Conservation (phyloP, 2,329 filamentous ascomycete species). For the Ophiostoma quercus region DNA sequence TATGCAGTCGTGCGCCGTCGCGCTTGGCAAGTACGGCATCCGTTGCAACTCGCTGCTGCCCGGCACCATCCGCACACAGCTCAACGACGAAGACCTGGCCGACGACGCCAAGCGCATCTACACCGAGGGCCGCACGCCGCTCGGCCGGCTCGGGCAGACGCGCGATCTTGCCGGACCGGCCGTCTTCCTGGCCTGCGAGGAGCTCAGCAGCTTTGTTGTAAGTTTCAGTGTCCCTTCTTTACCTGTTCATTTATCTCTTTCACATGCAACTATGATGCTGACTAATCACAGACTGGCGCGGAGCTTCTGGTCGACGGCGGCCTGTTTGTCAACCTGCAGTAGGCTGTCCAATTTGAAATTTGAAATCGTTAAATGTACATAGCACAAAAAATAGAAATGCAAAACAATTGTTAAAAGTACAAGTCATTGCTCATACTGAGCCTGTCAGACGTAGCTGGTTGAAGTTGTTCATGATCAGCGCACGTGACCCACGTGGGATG, state of each 20-base stretch:
- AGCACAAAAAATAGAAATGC: conserved; percentile 1
- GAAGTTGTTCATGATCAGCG: background rate
- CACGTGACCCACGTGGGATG: conserved; percentile 11
- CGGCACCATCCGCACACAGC: conserved; percentile 63
- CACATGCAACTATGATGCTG: background rate
- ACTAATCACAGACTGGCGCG: conserved; percentile 47
- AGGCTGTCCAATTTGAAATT: background rate
- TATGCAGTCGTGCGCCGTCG: conserved; percentile 63
- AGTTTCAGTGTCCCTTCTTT: background rate
- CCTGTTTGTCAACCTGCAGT: conserved; percentile 65
- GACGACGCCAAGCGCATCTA: conserved; percentile 59
- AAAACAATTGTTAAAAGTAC: background rate
- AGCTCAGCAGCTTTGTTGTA: conserved; percentile 57
- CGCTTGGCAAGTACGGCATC: conserved; percentile 60
- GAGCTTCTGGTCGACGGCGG: conserved; percentile 70
- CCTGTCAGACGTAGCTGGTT: background rate
- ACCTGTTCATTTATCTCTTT: background rate
- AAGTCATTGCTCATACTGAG: background rate
- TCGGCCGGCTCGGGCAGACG: conserved; percentile 57
- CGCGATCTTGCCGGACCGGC: conserved; percentile 64
- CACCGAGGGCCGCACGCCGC: conserved; percentile 62
- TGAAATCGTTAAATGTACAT: background rate
- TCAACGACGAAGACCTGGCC: conserved; percentile 63
- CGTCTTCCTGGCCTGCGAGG: conserved; percentile 63
- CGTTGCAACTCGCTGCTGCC: conserved; percentile 65